Evolutionary conservation across 1,284 basidiomycete species (phyloP).

Genomic region (Apiotrichum gracile): DNA sequence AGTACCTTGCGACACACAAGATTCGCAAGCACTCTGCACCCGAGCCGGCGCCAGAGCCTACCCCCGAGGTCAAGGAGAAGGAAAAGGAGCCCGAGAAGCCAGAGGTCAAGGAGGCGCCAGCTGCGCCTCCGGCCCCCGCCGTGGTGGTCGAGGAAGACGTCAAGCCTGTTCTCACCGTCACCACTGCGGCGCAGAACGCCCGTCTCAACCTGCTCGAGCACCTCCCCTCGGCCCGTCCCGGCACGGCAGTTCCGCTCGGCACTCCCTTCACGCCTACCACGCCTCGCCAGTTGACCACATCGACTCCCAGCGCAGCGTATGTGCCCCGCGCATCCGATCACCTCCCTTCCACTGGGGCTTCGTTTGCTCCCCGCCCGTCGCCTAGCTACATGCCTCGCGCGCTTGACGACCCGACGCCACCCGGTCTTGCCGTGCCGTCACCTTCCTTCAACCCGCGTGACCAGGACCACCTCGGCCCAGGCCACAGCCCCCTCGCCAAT

Average conservation of each 20-base stretch:
- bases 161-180: neutral
- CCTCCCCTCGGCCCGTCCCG: slow-evolving; percentile 19
- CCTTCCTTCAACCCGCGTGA: slow-evolving; percentile 5
- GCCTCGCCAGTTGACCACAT: neutral
- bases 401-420: neutral
- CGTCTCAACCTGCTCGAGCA: slow-evolving; percentile 31
- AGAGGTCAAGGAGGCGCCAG: neutral
- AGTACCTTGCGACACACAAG: slow-evolving; percentile 38
- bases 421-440: neutral
- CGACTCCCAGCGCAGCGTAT: slow-evolving; percentile 8
- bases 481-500: slow-evolving; percentile 1
- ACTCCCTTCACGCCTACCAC: slow-evolving; percentile 3
- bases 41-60: neutral
- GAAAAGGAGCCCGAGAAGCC: neutral
- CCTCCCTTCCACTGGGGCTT: neutral
- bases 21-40: slow-evolving; percentile 24
- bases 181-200: neutral
- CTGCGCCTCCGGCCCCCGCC: neutral
- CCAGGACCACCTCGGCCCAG: neutral
- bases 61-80: neutral
- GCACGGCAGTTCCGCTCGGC: neutral
- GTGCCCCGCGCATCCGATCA: slow-evolving; percentile 5
- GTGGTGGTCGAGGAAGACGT: neutral
- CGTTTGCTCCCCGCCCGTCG: slow-evolving; percentile 11
- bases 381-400: slow-evolving; percentile 12